These are phyloP conservation scores for Microbotryum intermedium DNA, from an alignment of 1,284 basidiomycete species.

Conservation along the genomic window DNA sequence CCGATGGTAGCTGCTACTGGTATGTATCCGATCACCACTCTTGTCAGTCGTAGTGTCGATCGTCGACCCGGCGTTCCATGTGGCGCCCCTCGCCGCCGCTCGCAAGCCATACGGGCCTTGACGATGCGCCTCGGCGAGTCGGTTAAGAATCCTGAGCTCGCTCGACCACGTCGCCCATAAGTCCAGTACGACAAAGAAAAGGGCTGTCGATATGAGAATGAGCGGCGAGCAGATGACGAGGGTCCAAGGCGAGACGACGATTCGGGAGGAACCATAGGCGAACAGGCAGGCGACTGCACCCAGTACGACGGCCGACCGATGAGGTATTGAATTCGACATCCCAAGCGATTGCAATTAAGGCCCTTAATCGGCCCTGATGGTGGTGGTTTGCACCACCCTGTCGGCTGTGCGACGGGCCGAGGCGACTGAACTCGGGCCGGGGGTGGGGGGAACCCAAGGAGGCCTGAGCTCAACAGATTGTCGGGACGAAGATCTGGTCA, in stretches of 20 bases:
- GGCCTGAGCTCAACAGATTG: too few species aligned
- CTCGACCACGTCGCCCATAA: slow-evolving; percentile 1
- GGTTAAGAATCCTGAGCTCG: background rate
- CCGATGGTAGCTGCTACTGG: background rate
- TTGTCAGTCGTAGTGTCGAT: background rate
- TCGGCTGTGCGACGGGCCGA: too few species aligned
- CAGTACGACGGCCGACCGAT: too few species aligned
- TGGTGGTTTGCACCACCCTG: too few species aligned
- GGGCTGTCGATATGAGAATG: background rate
- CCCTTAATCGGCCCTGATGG: too few species aligned
- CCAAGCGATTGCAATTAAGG: too few species aligned
- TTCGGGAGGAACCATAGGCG: background rate
- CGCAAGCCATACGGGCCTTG: background rate
- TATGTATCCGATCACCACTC: background rate
- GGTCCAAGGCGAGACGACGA: background rate
- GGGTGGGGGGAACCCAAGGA: too few species aligned
- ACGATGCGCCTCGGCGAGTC: background rate
- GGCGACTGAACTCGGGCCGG: too few species aligned
- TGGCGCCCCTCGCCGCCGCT: background rate
- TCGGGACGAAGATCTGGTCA: too few species aligned
- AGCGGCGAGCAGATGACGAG: slow-evolving; percentile 1
- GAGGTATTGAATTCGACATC: too few species aligned
- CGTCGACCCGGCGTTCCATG: background rate
- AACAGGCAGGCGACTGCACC: background rate
- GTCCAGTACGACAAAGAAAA: background rate